A percentile compares a stretch with the other conserved stretches of the same genome.
Evolutionary conservation across 106 monocot species (phyloP).

Genomic region (Alisma plantagoaquatica): DNA sequence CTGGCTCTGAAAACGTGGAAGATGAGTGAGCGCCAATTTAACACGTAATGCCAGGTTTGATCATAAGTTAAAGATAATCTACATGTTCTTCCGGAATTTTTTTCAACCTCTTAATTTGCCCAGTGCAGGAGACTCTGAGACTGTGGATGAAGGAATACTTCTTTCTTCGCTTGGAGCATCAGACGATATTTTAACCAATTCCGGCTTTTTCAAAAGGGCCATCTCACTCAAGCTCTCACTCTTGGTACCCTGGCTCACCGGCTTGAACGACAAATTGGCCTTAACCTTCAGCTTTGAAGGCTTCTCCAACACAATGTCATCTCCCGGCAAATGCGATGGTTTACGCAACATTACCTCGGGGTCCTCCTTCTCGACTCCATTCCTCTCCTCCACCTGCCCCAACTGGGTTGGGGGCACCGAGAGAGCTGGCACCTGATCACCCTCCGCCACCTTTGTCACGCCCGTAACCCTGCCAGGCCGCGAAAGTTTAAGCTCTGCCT

Average conservation of each 20-base stretch:
- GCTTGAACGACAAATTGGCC: slow-evolving; percentile 60
- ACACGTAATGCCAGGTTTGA: no score
- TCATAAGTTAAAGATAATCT: no score
- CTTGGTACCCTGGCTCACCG: slow-evolving; percentile 35
- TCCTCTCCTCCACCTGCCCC: neutral
- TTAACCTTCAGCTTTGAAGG: slow-evolving; percentile 40
- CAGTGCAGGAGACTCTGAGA: no score
- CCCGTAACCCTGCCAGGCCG: slow-evolving; percentile 27
- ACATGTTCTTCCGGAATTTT: no score
- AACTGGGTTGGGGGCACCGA: neutral
- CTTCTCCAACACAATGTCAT: slow-evolving; percentile 35
- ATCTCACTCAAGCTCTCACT: slow-evolving; percentile 33
- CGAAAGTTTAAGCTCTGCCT: slow-evolving; percentile 2
- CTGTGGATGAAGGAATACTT: no score
- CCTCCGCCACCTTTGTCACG: slow-evolving; percentile 3
- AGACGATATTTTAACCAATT: slow-evolving; percentile 25
- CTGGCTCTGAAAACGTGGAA: no score
- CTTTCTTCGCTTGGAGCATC: no score
- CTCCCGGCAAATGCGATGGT: slow-evolving; percentile 34
- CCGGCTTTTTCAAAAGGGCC: slow-evolving; percentile 61
- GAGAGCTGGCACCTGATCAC: slow-evolving; percentile 1
- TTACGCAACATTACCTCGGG: slow-evolving; percentile 48
- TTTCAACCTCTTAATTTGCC: no score
- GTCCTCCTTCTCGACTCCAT: slow-evolving; percentile 1
- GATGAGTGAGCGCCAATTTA: no score